Percentiles rank a stretch among this genome's conserved stretches.
Evolutionary conservation across 2,329 filamentous ascomycete genomes (phyloP).

Genomic region (Elsinoe necatrix): DNA sequence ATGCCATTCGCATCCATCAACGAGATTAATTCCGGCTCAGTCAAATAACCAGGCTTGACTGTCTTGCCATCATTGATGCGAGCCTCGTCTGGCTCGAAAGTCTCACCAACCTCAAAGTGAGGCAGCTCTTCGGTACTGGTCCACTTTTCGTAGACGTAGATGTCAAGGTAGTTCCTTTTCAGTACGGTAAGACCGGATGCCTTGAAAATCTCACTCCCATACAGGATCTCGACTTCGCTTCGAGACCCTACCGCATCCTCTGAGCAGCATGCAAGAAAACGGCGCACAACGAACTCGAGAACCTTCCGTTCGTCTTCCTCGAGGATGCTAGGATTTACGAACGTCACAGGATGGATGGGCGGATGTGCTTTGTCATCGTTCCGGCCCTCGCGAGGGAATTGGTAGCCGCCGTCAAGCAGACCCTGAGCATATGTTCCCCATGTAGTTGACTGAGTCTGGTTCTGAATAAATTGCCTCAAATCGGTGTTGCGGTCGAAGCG

Average conservation of each 20-base stretch:
- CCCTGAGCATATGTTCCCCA: constrained; percentile 76
- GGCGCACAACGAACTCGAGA: constrained; percentile 85
- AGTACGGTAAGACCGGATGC: constrained; percentile 77
- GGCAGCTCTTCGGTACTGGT: constrained; percentile 78
- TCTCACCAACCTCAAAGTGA: constrained; percentile 67
- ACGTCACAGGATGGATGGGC: constrained; percentile 92
- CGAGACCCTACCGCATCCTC: constrained; percentile 83
- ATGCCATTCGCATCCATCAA: constrained; percentile 99
- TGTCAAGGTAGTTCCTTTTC: constrained; percentile 85
- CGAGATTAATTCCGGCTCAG: constrained; percentile 88
- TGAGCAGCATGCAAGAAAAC: constrained; percentile 92
- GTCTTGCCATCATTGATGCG: constrained; percentile 90
- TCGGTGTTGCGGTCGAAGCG: constrained; percentile 89
- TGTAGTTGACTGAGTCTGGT: constrained; percentile 64
- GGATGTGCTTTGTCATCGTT: constrained; percentile 97
- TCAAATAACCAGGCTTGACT: constrained; percentile 72
- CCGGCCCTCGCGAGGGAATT: constrained; percentile 69
- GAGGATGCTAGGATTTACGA: constrained; percentile 55
- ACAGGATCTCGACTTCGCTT: constrained; percentile 76
- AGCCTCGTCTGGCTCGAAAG: constrained; percentile 80
- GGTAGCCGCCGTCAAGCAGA: constrained; percentile 67
- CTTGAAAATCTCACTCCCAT: constrained; percentile 74
- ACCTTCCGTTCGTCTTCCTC: constrained; percentile 62
- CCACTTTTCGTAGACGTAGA: constrained; percentile 96
- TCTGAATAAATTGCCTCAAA: constrained; percentile 67